Base-by-base conservation (phyloP, 768 basidiomycete species). In the Rhizopogon roseolus region DNA sequence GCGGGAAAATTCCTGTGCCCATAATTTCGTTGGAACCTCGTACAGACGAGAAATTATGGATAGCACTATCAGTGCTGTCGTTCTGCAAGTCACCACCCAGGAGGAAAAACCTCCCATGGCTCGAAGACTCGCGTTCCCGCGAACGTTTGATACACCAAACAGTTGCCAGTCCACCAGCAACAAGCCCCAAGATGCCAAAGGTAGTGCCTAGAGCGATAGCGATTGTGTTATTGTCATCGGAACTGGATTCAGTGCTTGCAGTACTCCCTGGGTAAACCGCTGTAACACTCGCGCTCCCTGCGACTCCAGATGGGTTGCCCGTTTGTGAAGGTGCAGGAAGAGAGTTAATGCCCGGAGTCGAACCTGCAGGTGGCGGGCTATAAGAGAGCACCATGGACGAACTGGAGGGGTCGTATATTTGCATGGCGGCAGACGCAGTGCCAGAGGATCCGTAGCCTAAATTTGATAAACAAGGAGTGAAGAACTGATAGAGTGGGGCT, bases 161-260 rank as follows among this genome's bases (percentile, higher is more conserved):
- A 2, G 67, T 66, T 1, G 64, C 74, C 0, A 76, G 58, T 13
- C 68, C 72, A 7, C 75, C 64, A 4, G 73, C 76, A 14, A 84
- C 50, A 11, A 87, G 68, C 10, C 74, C 86, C 7, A 88, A 66
- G 6, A 81, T 64, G 13, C 85, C 89, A 42, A 93, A 73, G 0
- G 78, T 71, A 4, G 81, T 74, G 10, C 87, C 86, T 6, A 93
- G 66, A 2, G 78, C 80, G 60, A 91, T 82, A 3, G 77, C 78
- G 0, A 75, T 72, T 5, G 66, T 72, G 39, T 45, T 61, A 13
- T 61, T 58, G 34, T 59, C 60, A 17, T 52, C 62, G 16, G 68
- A 64, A 19, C 51, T 53, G 9, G 65, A 25, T 6, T 55, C 55
- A 17, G 55, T 39, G 17, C 57, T 40, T 0, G 62, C n/a, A 2